Base-by-base conservation (phyloP, 805 yeast species). In the Diddensiella santjacobensis region DNA sequence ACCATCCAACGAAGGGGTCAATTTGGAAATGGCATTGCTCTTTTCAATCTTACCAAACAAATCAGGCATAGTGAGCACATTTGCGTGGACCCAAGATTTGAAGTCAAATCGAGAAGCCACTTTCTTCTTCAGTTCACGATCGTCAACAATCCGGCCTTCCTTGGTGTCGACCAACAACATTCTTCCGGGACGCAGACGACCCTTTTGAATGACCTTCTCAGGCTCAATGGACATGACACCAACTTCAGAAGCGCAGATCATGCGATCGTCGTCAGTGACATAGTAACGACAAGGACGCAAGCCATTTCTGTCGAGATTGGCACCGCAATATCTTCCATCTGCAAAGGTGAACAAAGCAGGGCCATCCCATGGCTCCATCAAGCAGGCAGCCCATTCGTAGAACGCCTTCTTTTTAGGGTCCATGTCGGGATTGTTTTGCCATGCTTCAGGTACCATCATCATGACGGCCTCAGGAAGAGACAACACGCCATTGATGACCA, bases 311-410 rank as follows among this genome's bases (percentile, higher is more conserved):
- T 91, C 99, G 57, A 93, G 78, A 68, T 90, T 90, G 43, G 99
- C 99, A 74, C 99, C 99, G 71, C 96, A 88, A 77, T 87, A 91
- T 60, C 98, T 79, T 58, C 96, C 97, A 69, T 91, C 98, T 31
- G 97, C 91, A 68, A 91, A 93, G 24, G 96, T 89, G 73, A 91
- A 87, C 58, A 93, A 73, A 30, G 98, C 98, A 17, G 99, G 99
- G 56, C 99, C 99, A 71, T 91, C 99, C 99, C 99, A 91, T 5
- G 98, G 98, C 72, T 91, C 99, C 96, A 93, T 93, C 56, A 91
- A 72, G 71, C 97, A 89, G 10, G 98, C 96, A 42, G 97, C 98
- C 98, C 98, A 91, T 68, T 93, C 97, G 71, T 91, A 91, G 70
- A 95, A 91, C 0, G 98, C 97, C 60, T 78, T 81, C 72, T 90